Base-by-base conservation (phyloP, 805 yeast species). In the Hemisphaericaspora nanyangensis region DNA sequence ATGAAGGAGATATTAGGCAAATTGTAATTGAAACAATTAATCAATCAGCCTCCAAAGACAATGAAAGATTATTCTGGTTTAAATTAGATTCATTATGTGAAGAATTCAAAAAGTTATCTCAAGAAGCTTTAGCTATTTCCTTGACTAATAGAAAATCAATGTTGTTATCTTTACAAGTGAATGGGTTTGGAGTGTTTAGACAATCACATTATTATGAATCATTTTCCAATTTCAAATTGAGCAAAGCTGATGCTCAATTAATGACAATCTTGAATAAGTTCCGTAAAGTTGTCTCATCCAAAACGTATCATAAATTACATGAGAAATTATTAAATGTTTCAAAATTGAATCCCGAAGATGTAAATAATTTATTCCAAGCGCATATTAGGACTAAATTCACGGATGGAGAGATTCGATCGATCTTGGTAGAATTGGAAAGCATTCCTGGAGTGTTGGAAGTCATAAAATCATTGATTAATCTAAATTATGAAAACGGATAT, bases 81-180 rank as follows among this genome's bases (percentile, higher is more conserved):
- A 78, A 82, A 43, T 74, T 90, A 41, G 82, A 80, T 42, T 71
- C 85, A 2, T 65, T 89, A 18, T 82, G 95, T 54, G 76, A 74
- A 40, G 96, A 89, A 51, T 68, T 85, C 38, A 74, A 73, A 42
- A 82, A 75, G 42, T 70, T 72, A 34, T 68, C 79, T 15, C 70
- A 73, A 42, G 93, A 85, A 50, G 70, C 82, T 0, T 65, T 86
- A 28, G 63, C 79, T 1, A 51, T 84, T 1, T 59, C 61, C n/a
- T 26, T 47, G 8, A 29, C 44, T 6, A 41, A 44, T 13, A 29
- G 38, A 6, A 38, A 47, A 13, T 37, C 30, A 19, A 41, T 58
- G 7, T n/a, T n/a, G n/a, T 40, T 63, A 11, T 40, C 58, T 2
- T 43, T 56, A 15, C 64, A 65, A 44, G 55, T 58, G 2, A 63